These are phyloP conservation scores for Schizophyllum commune DNA, from an alignment of 1,284 basidiomycete species.

Conservation along the genomic window DNA sequence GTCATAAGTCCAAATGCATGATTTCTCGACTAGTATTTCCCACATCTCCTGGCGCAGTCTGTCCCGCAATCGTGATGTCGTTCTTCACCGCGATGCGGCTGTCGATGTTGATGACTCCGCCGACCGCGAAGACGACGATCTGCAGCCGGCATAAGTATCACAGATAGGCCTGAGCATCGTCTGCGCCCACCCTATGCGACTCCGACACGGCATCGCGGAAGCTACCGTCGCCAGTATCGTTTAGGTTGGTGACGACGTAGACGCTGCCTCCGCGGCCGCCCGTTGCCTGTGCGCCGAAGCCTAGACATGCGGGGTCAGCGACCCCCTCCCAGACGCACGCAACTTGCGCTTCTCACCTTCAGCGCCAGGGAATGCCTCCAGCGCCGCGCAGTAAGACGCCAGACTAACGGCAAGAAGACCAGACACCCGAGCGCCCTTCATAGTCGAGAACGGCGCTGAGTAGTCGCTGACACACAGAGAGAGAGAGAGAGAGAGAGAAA, in stretches of 20 bases:
- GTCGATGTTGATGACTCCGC: slow-evolving; percentile 25
- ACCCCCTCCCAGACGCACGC: too few relatives aligned
- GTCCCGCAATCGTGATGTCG: slow-evolving; percentile 24
- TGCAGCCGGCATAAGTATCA: slow-evolving; percentile 4
- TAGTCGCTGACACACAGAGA: neutral
- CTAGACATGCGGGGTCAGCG: slow-evolving; percentile 7
- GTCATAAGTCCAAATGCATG: neutral
- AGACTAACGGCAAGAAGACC: slow-evolving; percentile 2
- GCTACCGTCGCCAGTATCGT: slow-evolving; percentile 25
- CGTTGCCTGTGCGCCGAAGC: slow-evolving; percentile 27
- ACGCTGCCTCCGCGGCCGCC: slow-evolving; percentile 23
- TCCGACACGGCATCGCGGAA: slow-evolving; percentile 28
- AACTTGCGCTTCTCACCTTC: slow-evolving; percentile 16
- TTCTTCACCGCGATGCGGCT: slow-evolving; percentile 25
- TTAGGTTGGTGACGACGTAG: slow-evolving; percentile 24
- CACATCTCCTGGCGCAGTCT: slow-evolving; percentile 23
- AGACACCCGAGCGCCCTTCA: neutral
- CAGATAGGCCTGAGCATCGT: neutral
- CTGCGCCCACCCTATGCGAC: slow-evolving; percentile 18
- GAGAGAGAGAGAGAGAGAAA: neutral
- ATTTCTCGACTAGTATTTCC: slow-evolving; percentile 1
- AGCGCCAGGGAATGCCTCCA: slow-evolving; percentile 24
- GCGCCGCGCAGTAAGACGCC: slow-evolving; percentile 13
- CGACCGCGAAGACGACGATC: slow-evolving; percentile 29
- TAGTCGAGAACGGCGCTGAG: neutral